These are phyloP conservation scores for Cryptosporidium parvum DNA, from an alignment of 169 alveolate species.

Conservation along the genomic window DNA sequence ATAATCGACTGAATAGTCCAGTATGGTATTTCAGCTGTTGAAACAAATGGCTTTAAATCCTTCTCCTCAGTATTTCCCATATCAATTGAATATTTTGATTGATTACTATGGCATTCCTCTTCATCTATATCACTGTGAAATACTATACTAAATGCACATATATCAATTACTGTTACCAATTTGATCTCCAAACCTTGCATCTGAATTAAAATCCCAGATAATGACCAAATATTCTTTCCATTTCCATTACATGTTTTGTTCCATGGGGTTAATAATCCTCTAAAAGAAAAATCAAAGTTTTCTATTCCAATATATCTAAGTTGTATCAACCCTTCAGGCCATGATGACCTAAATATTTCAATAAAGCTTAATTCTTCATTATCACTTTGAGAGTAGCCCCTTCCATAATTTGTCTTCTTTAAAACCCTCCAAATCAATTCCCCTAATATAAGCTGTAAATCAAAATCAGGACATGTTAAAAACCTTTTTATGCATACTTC, in stretches of 20 bases:
- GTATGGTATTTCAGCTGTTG: slow-evolving; percentile 73
- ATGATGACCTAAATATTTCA: slow-evolving; percentile 41
- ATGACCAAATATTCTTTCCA: slow-evolving; percentile 74
- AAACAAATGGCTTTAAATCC: slow-evolving; percentile 22
- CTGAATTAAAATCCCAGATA: slow-evolving; percentile 45
- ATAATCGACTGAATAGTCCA: slow-evolving; percentile 63
- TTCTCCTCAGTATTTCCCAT: slow-evolving; percentile 20
- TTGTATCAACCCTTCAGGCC: slow-evolving; percentile 75
- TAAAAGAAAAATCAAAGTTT: slow-evolving; percentile 68
- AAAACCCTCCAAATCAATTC: slow-evolving; percentile 59
- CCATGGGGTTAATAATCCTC: slow-evolving; percentile 73
- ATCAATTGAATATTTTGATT: background rate
- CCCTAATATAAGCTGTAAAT: slow-evolving; percentile 58
- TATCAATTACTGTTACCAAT: slow-evolving; percentile 34
- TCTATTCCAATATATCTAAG: slow-evolving; percentile 41
- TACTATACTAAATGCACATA: slow-evolving; percentile 64
- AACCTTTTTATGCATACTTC: slow-evolving; percentile 35
- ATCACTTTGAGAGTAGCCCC: background rate
- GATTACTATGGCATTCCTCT: background rate
- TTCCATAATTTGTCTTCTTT: slow-evolving; percentile 13
- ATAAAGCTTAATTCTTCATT: slow-evolving; percentile 15
- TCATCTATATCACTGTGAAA: slow-evolving; percentile 61
- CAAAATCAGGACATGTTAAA: slow-evolving; percentile 66
- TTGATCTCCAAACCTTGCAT: slow-evolving; percentile 25
- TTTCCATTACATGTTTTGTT: slow-evolving; percentile 68